Conservation (phyloP, 139 green algal genomes). For the Desmodesmus armatus region DNA sequence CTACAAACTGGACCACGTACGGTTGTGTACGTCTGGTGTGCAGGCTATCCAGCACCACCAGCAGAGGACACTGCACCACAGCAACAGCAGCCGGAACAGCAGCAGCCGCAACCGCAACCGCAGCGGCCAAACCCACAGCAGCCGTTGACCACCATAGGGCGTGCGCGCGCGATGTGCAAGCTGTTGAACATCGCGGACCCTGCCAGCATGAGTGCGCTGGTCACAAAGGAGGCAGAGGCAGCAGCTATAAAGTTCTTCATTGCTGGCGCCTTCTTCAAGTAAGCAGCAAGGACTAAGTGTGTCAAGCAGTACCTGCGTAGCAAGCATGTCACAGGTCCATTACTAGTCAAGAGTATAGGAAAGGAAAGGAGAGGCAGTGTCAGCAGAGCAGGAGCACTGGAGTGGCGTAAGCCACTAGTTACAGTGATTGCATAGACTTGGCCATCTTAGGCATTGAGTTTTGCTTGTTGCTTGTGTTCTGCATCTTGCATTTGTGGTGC, state of each 20-base stretch:
- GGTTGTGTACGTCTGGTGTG: no score
- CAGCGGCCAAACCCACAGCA: neutral
- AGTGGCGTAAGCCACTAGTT: neutral
- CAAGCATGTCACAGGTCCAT: neutral
- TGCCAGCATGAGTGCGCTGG: neutral
- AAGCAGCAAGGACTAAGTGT: neutral
- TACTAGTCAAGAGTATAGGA: neutral
- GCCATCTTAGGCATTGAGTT: neutral
- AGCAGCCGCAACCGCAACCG: neutral
- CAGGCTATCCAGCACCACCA: slow-evolving; percentile 3
- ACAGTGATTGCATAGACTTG: no score
- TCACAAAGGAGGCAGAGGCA: slow-evolving; percentile 11
- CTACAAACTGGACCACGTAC: neutral
- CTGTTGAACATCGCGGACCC: neutral
- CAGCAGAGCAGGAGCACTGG: neutral
- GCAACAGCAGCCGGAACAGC: neutral
- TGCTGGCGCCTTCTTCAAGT: slow-evolving; percentile 19
- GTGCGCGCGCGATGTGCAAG: slow-evolving; percentile 9
- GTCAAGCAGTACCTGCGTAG: neutral
- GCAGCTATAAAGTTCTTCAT: slow-evolving; percentile 2
- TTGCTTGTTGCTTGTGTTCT: neutral
- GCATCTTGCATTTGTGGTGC: neutral
- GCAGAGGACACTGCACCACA: neutral
- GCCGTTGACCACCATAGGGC: slow-evolving; percentile 1
- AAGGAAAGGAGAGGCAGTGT: neutral